phyloP scores from a whole-genome alignment of 1,139 yeast species.

The Arxiozyma bovina region DNA sequence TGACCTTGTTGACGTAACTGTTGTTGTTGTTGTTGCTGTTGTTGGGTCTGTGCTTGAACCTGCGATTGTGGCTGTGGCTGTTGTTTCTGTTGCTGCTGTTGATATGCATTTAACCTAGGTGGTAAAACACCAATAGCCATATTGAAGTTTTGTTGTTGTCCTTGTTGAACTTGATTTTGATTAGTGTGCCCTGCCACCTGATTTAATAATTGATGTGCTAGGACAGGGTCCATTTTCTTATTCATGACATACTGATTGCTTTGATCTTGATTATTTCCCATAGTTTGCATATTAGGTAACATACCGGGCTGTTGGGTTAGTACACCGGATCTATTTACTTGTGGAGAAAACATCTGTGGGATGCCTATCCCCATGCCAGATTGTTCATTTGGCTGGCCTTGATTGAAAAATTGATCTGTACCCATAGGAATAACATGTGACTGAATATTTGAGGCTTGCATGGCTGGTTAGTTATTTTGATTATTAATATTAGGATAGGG shows the following conservation, averaged over 20 bases:
- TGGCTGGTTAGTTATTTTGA: slow-evolving; percentile 1
- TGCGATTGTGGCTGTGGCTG: slow-evolving; percentile 8
- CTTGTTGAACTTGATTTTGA: slow-evolving; percentile 7
- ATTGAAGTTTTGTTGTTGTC: slow-evolving; percentile 10
- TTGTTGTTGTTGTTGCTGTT: slow-evolving; percentile 5
- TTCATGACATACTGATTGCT: slow-evolving; percentile 19
- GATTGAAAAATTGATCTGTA: slow-evolving; percentile 22
- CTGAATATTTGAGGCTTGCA: slow-evolving; percentile 25
- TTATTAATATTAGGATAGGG: too few species aligned
- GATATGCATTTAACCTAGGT: slow-evolving; percentile 2
- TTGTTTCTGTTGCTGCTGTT: slow-evolving; percentile 9
- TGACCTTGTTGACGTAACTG: slow-evolving; percentile 7
- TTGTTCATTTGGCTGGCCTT: slow-evolving; percentile 20
- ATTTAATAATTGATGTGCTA: slow-evolving; percentile 11
- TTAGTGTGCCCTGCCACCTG: background rate
- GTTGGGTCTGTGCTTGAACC: slow-evolving; percentile 4
- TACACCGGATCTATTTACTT: slow-evolving; percentile 19
- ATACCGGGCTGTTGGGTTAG: slow-evolving; percentile 17
- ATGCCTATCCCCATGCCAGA: slow-evolving; percentile 16
- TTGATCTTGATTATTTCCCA: slow-evolving; percentile 14
- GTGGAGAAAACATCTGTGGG: slow-evolving; percentile 27
- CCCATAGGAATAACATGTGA: slow-evolving; percentile 23
- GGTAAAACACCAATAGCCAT: slow-evolving; percentile 2
- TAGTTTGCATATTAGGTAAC: slow-evolving; percentile 12
- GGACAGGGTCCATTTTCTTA: slow-evolving; percentile 24